Percentiles rank a stretch among this genome's conserved stretches.
phyloP scores from a whole-genome alignment of 768 basidiomycete species.

The Austroboletus eburneus region DNA sequence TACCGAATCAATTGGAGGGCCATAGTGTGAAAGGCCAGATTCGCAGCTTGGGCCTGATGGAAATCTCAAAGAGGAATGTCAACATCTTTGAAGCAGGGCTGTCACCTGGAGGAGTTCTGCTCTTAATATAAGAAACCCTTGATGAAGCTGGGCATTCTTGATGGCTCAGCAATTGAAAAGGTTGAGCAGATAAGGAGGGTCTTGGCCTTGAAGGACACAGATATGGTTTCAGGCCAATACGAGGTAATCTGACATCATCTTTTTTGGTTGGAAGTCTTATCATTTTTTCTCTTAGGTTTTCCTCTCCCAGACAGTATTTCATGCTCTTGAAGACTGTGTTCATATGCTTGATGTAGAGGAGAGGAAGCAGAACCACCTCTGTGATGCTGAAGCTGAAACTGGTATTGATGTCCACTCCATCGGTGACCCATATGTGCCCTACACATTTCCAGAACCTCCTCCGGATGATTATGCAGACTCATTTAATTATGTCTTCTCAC shows the following conservation, averaged over 20 bases:
- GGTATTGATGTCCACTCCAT: conserved; percentile 55
- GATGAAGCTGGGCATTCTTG: conserved; percentile 48
- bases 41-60: conserved; percentile 70
- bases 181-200: conserved; percentile 55
- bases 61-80: conserved; percentile 64
- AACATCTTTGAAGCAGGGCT: conserved; percentile 81
- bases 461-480: conserved; percentile 50
- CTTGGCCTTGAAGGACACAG: conserved; percentile 58
- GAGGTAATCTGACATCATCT: conserved; percentile 51
- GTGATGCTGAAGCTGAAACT: conserved; percentile 70
- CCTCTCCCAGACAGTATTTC: conserved; percentile 82
- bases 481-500: conserved; percentile 50
- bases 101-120: conserved; percentile 81
- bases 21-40: conserved; percentile 91
- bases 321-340: conserved; percentile 81
- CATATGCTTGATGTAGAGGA: conserved; percentile 83
- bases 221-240: conserved; percentile 76
- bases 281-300: conserved; percentile 64
- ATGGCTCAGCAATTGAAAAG: conserved; percentile 56
- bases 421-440: conserved; percentile 76
- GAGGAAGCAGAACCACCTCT: conserved; percentile 71
- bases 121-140: conserved; percentile 76
- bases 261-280: conserved; percentile 2
- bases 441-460: conserved; percentile 46
- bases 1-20: conserved; percentile 92